Base-by-base conservation (phyloP, 208 protist genomes). In the Leishmania aethiopica region DNA sequence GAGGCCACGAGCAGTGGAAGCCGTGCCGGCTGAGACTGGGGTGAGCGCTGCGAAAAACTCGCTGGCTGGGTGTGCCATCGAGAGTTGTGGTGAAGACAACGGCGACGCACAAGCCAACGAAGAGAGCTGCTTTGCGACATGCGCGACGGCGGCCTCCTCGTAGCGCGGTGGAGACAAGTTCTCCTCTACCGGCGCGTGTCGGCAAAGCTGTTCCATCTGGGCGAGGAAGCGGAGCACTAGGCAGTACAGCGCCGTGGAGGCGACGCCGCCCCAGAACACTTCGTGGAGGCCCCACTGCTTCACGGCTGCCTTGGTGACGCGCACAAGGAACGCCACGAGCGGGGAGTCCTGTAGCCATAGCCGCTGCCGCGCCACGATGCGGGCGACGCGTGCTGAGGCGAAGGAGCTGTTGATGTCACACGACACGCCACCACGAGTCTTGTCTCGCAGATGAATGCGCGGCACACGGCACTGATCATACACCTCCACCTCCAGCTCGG, bases 231-330 rank as follows among this genome's bases (percentile, higher is more conserved):
- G 90, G 47, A 84, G 81, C 15, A 91, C 90, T 28, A 95, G 84
- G 75, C 74, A 85, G 84, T 95, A 95, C 13, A 95, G 76, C 53
- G 90, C 88, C 1, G 90, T 93, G 37, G 90, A 92, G 53, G 86
- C 86, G 57, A 93, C 71, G 7, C 92, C 92, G 13, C 91, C 92
- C 5, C 76, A 77, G 71, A 90, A 92, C n/a, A 90, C 76, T 19
- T 81, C 83, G 80, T 92, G 89, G 57, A 93, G 75, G 13, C 80
- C 84, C 90, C 92, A 95, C 79, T 95, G 89, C 55, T 76, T 78
- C 57, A 95, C 84, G 59, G 85, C 85, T 0, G 88, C 84, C 81
- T 95, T 95, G 66, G 92, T 95, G 62, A 91, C 40, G 15, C 91
- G 53, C 76, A 93, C 91, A 4, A 95, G 80, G 69, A 89, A 80